Evolutionary conservation across 495 filamentous ascomycete species (phyloP), one percentile per base, ranked within the genome.

Genomic region (Penicillium fimorum): DNA sequence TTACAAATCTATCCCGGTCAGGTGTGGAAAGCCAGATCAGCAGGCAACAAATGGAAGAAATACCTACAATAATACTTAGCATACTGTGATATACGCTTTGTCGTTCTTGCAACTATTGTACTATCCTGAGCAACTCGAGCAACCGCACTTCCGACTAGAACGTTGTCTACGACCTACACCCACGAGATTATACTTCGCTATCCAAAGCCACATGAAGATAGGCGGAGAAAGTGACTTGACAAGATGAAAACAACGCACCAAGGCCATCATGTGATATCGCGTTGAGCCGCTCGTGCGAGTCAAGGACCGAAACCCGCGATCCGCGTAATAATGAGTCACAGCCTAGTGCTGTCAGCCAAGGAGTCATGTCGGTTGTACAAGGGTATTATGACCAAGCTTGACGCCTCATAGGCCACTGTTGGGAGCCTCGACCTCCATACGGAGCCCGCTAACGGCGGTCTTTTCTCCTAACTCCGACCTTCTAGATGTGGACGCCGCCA

Each of bases 281-380:
- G 44, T 48, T 37, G 51, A 45, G 18, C n/a, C 41, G 15, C 29
- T 47, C 52, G 33, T 32, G 22, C 15, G 22, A 46, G 32, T 38
- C 42, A 47, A 53, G 29, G 5, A 18, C 24, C 37, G 50, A 17
- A 17, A 22, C 22, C 20, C 52, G 33, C 42, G 22, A 47, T 45
- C n/a, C 41, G 25, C 13, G 43, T 27, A 30, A 41, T 22, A 30
- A 56, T 56, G 53, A 56, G 35, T 56, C 53, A 56, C 52, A 35
- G 29, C 13, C 35, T 50, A 50, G 35, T 25, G 18, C 13, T 38
- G 15, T 44, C n/a, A 44, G 40, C 24, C 33, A 40, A 40, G 27
- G 45, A 56, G 33, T 48, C 44, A 49, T 24, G 11, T 5, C 20
- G 8, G 12, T n/a, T 20, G 8, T 8, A 22, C 8, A 30, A 12